phyloP scores from a whole-genome alignment of 2,329 filamentous ascomycete species.

The Macrophomina pseudophaseolina region DNA sequence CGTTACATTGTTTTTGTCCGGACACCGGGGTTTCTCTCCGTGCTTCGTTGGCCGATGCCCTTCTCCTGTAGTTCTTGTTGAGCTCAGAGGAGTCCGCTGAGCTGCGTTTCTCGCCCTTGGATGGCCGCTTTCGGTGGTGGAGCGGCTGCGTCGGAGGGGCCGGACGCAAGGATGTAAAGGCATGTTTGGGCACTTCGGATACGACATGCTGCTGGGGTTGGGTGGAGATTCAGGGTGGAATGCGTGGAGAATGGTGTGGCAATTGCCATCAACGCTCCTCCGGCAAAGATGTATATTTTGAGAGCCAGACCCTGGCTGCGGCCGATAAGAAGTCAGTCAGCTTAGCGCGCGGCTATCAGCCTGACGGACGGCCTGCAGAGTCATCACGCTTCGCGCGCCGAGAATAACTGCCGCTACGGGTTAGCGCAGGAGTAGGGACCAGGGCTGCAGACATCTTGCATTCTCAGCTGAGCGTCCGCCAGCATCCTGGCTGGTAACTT shows the following conservation, averaged over 20 bases:
- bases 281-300: neutral
- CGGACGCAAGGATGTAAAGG: slow-evolving; percentile 8
- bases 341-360: neutral
- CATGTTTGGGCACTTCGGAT: slow-evolving; percentile 8
- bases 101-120: neutral
- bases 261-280: neutral
- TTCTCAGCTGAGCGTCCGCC: neutral
- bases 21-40: neutral
- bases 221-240: neutral
- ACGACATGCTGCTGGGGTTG: neutral
- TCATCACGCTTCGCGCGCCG: neutral
- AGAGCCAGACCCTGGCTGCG: neutral
- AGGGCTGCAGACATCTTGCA: neutral
- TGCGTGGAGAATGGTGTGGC: neutral
- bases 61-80: slow-evolving; percentile 5
- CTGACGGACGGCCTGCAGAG: neutral
- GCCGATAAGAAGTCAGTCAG: neutral
- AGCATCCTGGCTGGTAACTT: neutral
- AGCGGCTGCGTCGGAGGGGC: slow-evolving; percentile 8
- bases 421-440: neutral
- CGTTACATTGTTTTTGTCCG: neutral
- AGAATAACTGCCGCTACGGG: neutral
- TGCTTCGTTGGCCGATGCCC: neutral
- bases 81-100: neutral
- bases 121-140: neutral